Conservation (phyloP, 2,329 filamentous ascomycete species). For the Penicillium decumbens region DNA sequence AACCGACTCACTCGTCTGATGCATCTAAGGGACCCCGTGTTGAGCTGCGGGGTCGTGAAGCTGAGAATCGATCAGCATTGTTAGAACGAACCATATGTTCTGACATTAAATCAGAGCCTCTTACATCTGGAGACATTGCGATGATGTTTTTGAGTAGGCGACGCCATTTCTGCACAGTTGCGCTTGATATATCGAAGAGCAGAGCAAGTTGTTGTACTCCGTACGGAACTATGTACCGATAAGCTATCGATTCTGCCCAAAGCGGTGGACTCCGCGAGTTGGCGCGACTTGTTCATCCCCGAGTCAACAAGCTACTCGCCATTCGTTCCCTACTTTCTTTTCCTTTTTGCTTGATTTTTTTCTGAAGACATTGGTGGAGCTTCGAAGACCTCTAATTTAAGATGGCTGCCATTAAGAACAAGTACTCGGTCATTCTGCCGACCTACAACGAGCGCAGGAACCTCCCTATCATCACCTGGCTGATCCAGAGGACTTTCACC, state of each 20-base stretch:
- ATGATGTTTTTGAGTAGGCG: slow-evolving; percentile 26
- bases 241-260: slow-evolving; percentile 29
- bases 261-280: slow-evolving; percentile 28
- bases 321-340: slow-evolving; percentile 25
- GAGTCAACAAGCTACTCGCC: slow-evolving; percentile 23
- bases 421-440: slow-evolving; percentile 95
- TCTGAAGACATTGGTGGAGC: slow-evolving; percentile 10
- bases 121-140: slow-evolving; percentile 39
- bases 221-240: slow-evolving; percentile 16
- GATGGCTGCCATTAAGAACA: slow-evolving; percentile 54
- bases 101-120: background rate
- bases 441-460: slow-evolving; percentile 99
- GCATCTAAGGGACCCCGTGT: slow-evolving; percentile 75
- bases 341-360: slow-evolving; percentile 5
- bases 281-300: slow-evolving; percentile 22
- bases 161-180: slow-evolving; percentile 17
- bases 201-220: background rate
- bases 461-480: slow-evolving; percentile 90
- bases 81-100: background rate
- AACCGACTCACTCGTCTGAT: slow-evolving; percentile 58
- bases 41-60: slow-evolving; percentile 44
- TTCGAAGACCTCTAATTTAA: slow-evolving; percentile 13
- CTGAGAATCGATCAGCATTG: slow-evolving; percentile 24
- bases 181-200: background rate
- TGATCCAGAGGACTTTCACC: slow-evolving; percentile 87